Conservation (phyloP, 2,329 filamentous ascomycete species). For the Ophiostoma sp. region DNA sequence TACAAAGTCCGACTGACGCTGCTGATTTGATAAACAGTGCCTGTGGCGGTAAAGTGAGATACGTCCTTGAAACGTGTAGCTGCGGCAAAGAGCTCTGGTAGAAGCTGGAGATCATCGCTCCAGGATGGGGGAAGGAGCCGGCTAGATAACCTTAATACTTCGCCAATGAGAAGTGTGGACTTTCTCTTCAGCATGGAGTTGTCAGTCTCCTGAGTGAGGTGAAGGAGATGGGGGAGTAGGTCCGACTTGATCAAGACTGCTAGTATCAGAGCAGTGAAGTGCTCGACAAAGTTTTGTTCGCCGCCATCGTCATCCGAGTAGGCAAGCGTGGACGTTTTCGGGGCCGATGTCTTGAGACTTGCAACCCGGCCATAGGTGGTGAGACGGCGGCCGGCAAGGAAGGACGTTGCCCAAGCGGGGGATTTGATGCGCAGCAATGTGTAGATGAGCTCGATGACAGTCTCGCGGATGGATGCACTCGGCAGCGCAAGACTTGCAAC, state of each 20-base stretch:
- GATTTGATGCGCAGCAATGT: conserved; percentile 79
- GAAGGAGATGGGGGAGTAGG: conserved; percentile 57
- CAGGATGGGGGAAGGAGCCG: conserved; percentile 75
- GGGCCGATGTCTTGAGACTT: conserved; percentile 63
- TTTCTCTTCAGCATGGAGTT: conserved; percentile 74
- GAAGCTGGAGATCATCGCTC: conserved; percentile 78
- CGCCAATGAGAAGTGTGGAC: conserved; percentile 82
- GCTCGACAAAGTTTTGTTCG: conserved; percentile 81
- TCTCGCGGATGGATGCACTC: conserved; percentile 57
- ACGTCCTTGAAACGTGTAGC: conserved; percentile 68
- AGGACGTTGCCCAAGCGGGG: conserved; percentile 90
- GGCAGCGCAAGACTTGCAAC: conserved; percentile 58
- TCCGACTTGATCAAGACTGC: conserved; percentile 80
- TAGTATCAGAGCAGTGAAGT: conserved; percentile 85
- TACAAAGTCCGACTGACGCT: conserved; percentile 92
- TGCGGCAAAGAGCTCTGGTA: conserved; percentile 77
- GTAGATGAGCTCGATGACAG: conserved; percentile 83
- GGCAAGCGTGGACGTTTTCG: conserved; percentile 42
- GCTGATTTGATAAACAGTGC: conserved; percentile 95
- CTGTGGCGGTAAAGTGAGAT: conserved; percentile 72
- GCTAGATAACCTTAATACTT: conserved; percentile 84
- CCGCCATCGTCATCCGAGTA: conserved; percentile 61
- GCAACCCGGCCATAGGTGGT: conserved; percentile 96
- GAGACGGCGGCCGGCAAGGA: conserved; percentile 82
- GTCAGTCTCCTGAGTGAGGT: conserved; percentile 62